Percentiles rank a stretch among this genome's conserved stretches.
phyloP scores from a whole-genome alignment of 768 basidiomycete species.

The Ramaria sp. region DNA sequence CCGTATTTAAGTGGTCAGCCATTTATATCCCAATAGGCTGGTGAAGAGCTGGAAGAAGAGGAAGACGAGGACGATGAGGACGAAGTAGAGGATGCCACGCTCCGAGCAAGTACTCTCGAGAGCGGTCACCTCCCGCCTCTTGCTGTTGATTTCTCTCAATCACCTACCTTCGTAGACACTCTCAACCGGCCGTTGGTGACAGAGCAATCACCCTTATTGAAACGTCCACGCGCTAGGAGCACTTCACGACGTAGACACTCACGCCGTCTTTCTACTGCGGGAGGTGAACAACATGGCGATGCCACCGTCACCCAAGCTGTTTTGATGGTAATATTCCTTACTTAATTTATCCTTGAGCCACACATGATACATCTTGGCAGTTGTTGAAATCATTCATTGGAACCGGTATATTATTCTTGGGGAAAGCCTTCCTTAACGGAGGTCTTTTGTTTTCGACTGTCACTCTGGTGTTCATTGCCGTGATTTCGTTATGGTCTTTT shows the following conservation, averaged over 20 bases:
- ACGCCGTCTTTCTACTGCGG: slow-evolving; percentile 21
- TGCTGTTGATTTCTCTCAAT: not conserved
- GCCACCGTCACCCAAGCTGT: slow-evolving; percentile 88
- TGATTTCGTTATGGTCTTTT: slow-evolving; percentile 88
- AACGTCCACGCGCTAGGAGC: slow-evolving; percentile 9
- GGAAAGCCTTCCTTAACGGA: slow-evolving; percentile 96
- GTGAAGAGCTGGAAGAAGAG: slow-evolving; percentile 81
- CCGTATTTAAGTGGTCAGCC: not conserved
- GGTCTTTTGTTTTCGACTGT: slow-evolving; percentile 82
- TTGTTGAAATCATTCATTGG: slow-evolving; percentile 90
- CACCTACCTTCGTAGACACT: slow-evolving; percentile 11
- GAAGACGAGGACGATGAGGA: slow-evolving; percentile 67
- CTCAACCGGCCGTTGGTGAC: not conserved
- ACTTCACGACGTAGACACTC: slow-evolving; percentile 34
- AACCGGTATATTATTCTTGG: slow-evolving; percentile 91
- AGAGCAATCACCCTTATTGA: slow-evolving; percentile 20
- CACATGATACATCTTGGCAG: slow-evolving; percentile 27
- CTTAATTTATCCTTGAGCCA: not conserved
- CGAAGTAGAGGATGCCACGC: slow-evolving; percentile 35
- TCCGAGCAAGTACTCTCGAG: slow-evolving; percentile 13
- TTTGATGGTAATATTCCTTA: slow-evolving; percentile 57
- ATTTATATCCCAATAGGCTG: slow-evolving; percentile 43
- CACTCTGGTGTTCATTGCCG: slow-evolving; percentile 69
- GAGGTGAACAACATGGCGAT: slow-evolving; percentile 62
- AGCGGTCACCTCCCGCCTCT: not conserved